Evolutionary conservation across 2,329 filamentous ascomycete genomes (phyloP).

Genomic region (Apiospora aurea): DNA sequence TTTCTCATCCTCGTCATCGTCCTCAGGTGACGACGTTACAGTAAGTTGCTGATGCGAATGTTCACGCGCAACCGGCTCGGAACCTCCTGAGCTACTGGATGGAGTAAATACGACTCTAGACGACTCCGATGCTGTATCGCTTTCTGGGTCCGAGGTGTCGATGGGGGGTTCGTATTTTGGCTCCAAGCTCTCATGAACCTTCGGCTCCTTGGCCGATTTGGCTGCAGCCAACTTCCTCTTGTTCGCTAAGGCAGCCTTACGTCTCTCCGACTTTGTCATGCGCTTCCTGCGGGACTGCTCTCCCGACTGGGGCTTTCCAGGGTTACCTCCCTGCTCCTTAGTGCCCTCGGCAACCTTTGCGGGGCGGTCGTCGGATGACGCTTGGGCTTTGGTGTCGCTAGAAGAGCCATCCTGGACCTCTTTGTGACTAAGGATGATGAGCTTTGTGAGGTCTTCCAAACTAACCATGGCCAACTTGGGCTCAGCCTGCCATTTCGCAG

Average conservation of each 20-base stretch:
- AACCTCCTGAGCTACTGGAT: neutral
- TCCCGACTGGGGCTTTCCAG: neutral
- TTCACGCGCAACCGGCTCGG: neutral
- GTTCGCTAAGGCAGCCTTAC: neutral
- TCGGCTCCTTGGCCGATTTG: neutral
- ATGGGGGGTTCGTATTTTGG: neutral
- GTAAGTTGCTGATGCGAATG: neutral
- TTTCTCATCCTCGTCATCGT: neutral
- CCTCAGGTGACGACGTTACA: neutral
- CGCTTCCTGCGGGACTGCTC: neutral
- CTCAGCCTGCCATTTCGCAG: neutral
- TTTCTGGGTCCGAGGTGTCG: neutral
- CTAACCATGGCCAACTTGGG: neutral
- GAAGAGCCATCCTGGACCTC: neutral
- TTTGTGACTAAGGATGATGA: neutral
- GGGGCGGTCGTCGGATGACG: neutral
- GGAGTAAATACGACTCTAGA: neutral
- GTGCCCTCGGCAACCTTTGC: neutral
- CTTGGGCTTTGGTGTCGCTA: neutral
- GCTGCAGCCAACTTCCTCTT: neutral
- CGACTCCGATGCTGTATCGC: neutral
- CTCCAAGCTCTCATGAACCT: no score
- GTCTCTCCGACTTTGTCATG: neutral
- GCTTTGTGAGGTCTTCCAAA: neutral
- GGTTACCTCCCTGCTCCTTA: neutral